These are phyloP conservation scores for Colletotrichum theobromicola DNA, from an alignment of 2,329 filamentous ascomycete genomes.

Conservation along the genomic window DNA sequence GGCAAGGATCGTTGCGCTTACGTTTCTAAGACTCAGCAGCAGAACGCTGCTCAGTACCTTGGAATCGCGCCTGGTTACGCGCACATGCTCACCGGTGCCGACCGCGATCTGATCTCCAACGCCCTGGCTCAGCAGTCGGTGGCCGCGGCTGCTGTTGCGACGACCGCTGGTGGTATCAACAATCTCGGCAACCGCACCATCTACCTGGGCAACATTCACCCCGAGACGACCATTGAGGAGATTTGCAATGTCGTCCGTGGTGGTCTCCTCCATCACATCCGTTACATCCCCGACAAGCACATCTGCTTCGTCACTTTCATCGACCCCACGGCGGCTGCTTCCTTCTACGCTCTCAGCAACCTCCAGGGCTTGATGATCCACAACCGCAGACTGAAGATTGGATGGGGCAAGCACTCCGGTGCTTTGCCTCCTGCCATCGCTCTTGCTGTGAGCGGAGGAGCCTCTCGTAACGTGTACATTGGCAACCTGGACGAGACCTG, in stretches of 20 bases:
- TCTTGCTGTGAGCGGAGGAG: slow-evolving; percentile 92
- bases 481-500: slow-evolving; percentile 97
- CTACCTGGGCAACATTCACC: slow-evolving; percentile 98
- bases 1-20: slow-evolving; percentile 98
- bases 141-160: slow-evolving; percentile 93
- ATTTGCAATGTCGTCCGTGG: slow-evolving; percentile 99
- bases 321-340: slow-evolving; percentile 95
- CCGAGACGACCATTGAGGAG: slow-evolving; percentile 98
- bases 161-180: slow-evolving; percentile 94
- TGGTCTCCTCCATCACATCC: slow-evolving; percentile 94
- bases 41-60: slow-evolving; percentile 97
- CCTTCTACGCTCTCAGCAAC: slow-evolving; percentile 97
- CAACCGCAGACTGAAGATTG: slow-evolving; percentile 96
- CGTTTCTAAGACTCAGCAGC: slow-evolving; percentile 98
- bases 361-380: slow-evolving; percentile 99
- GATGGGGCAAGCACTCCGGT: slow-evolving; percentile 99
- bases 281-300: slow-evolving; percentile 99
- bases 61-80: slow-evolving; percentile 97
- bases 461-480: slow-evolving; percentile 98
- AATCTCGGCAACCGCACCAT: slow-evolving; percentile 98
- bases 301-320: slow-evolving; percentile 99
- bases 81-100: slow-evolving; percentile 93
- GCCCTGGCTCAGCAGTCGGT: slow-evolving; percentile 97
- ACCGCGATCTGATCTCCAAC: slow-evolving; percentile 95
- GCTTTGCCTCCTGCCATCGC: slow-evolving; percentile 95